Conservation (phyloP, 2,329 filamentous ascomycete genomes). For the Paraphoma sp. region DNA sequence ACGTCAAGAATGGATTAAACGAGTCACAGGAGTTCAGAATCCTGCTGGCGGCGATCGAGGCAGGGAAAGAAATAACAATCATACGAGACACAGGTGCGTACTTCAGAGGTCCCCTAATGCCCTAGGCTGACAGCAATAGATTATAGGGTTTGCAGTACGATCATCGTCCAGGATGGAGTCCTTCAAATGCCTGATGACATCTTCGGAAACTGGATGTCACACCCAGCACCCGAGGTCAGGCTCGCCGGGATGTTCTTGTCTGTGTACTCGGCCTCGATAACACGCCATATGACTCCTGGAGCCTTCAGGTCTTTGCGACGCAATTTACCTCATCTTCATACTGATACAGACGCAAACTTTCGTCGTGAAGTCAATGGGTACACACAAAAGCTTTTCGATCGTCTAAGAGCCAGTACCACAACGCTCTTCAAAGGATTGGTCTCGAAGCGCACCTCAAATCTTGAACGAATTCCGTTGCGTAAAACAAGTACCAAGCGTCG, state of each 20-base stretch:
- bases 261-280: constrained; percentile 75
- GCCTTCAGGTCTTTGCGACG: constrained; percentile 68
- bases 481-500: constrained; percentile 7
- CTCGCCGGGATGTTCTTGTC: constrained; percentile 83
- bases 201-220: constrained; percentile 47
- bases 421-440: constrained; percentile 28
- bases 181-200: constrained; percentile 61
- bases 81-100: constrained; percentile 49
- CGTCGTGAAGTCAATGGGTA: constrained; percentile 80
- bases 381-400: constrained; percentile 77
- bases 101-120: too few relatives aligned
- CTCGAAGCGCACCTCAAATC: constrained; percentile 9
- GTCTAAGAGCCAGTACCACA: constrained; percentile 58
- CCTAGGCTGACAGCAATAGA: constrained; percentile 18
- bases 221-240: constrained; percentile 61
- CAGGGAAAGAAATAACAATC: constrained; percentile 56
- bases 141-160: constrained; percentile 22
- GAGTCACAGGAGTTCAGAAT: constrained; percentile 40
- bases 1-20: constrained; percentile 15
- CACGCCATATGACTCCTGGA: constrained; percentile 70
- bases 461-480: constrained; percentile 25
- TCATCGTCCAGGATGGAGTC: constrained; percentile 40
- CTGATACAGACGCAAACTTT: constrained; percentile 85
- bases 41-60: constrained; percentile 50
- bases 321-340: constrained; percentile 75